Conservation (phyloP, 306 rosid species). For the Benincasa hispida region DNA sequence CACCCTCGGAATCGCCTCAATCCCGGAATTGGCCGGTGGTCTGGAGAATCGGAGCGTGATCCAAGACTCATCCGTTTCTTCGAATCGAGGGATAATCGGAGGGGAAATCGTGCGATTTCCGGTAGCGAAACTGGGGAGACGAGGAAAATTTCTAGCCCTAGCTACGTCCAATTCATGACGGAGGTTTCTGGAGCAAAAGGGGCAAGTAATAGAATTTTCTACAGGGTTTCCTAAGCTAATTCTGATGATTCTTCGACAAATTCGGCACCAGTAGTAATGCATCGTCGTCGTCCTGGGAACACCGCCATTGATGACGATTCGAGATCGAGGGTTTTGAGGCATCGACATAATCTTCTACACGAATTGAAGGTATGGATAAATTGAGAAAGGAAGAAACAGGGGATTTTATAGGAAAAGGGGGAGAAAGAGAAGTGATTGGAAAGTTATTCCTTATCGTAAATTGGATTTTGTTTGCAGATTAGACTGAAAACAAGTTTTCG, state of each 20-base stretch:
- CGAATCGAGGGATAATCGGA: not conserved
- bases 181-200: not conserved
- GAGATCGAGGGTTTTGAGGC: not conserved
- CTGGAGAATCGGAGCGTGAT: not conserved
- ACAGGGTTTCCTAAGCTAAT: not conserved
- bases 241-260: not conserved
- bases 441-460: not conserved
- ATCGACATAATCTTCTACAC: not conserved
- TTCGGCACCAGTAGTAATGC: slow-evolving; percentile 2
- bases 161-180: not conserved
- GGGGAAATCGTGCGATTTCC: not conserved
- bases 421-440: not conserved
- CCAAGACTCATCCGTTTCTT: not conserved
- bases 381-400: not conserved
- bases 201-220: not conserved
- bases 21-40: not conserved
- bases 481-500: no score
- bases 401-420: not conserved
- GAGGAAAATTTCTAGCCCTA: not conserved
- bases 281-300: not conserved
- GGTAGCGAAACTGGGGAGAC: not conserved
- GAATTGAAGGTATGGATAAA: no score
- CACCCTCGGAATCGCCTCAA: not conserved
- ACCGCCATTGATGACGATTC: slow-evolving; percentile 1
- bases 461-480: no score